These are phyloP conservation scores for Wickerhamiella parazyma DNA, from an alignment of 805 yeast species.

Conservation along the genomic window DNA sequence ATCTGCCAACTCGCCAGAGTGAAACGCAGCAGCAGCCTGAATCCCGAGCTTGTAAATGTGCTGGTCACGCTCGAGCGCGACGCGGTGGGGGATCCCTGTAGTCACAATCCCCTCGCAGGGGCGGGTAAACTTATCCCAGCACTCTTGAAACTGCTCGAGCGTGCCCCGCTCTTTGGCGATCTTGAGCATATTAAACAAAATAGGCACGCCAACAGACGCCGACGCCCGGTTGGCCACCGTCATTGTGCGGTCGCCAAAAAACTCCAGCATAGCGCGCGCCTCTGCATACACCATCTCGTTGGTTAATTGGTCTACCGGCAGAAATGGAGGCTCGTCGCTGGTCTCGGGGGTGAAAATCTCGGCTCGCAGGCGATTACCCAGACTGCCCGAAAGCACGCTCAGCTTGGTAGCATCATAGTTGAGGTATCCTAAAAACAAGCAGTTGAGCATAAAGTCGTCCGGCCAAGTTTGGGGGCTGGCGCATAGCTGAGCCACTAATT, in stretches of 20 bases:
- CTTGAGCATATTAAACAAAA: constrained; percentile 32
- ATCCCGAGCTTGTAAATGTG: constrained; percentile 47
- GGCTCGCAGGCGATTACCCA: constrained; percentile 21
- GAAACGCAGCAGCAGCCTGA: constrained; percentile 48
- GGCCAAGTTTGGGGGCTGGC: constrained; percentile 19
- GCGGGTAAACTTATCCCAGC: constrained; percentile 24
- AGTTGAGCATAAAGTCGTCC: constrained; percentile 21
- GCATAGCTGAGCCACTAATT: constrained; percentile 28
- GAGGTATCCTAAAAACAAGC: constrained; percentile 25
- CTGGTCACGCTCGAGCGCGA: constrained; percentile 28
- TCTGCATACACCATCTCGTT: constrained; percentile 45
- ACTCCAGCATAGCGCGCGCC: constrained; percentile 63
- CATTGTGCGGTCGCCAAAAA: constrained; percentile 32
- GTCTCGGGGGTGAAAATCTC: constrained; percentile 12
- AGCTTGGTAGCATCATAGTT: constrained; percentile 19
- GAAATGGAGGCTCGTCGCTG: constrained; percentile 42
- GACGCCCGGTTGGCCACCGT: too few relatives aligned
- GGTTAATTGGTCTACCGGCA: constrained; percentile 41
- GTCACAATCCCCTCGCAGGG: background rate
- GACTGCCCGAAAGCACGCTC: constrained; percentile 20
- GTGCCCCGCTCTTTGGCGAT: constrained; percentile 30
- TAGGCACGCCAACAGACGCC: constrained; percentile 13
- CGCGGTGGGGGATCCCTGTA: background rate
- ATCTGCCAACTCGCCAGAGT: constrained; percentile 46
- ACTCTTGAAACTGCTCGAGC: constrained; percentile 27